phyloP scores from a whole-genome alignment of 2,329 filamentous ascomycete genomes.

The Penicillium paneum region DNA sequence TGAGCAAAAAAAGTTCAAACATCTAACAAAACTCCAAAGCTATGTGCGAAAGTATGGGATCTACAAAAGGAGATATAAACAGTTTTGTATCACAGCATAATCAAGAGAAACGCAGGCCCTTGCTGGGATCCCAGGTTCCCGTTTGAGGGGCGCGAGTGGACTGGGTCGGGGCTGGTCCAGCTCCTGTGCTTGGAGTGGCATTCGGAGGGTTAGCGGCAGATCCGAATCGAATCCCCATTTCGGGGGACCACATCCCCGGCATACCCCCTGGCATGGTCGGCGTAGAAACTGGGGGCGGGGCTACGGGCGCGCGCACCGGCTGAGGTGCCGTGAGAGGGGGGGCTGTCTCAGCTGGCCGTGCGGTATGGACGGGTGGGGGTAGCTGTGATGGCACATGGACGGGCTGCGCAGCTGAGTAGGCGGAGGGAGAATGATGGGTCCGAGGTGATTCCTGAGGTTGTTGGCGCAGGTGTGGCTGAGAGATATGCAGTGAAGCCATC shows the following conservation, averaged over 20 bases:
- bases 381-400: constrained; percentile 43
- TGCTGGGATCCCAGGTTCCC: constrained; percentile 59
- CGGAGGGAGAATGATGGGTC: constrained; percentile 26
- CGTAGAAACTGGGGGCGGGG: constrained; percentile 54
- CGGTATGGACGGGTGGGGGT: constrained; percentile 42
- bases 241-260: constrained; percentile 70
- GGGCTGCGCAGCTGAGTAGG: constrained; percentile 35
- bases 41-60: not conserved
- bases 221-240: constrained; percentile 76
- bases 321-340: constrained; percentile 47
- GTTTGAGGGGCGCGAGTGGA: constrained; percentile 18
- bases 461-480: constrained; percentile 29
- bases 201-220: constrained; percentile 36
- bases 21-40: not conserved
- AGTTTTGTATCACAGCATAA: not conserved
- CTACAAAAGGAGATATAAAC: not conserved
- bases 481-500: constrained; percentile 58
- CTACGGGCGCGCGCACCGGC: constrained; percentile 41
- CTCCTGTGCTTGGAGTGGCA: constrained; percentile 19
- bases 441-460: constrained; percentile 32
- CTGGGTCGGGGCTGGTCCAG: constrained; percentile 19
- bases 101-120: constrained; percentile 56
- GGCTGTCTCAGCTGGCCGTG: constrained; percentile 31
- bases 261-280: constrained; percentile 39
- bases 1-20: not conserved